Percentiles rank a stretch among this genome's conserved stretches.
Evolutionary conservation across 441 rosid species (phyloP).

Genomic region (Erodium trifolium): DNA sequence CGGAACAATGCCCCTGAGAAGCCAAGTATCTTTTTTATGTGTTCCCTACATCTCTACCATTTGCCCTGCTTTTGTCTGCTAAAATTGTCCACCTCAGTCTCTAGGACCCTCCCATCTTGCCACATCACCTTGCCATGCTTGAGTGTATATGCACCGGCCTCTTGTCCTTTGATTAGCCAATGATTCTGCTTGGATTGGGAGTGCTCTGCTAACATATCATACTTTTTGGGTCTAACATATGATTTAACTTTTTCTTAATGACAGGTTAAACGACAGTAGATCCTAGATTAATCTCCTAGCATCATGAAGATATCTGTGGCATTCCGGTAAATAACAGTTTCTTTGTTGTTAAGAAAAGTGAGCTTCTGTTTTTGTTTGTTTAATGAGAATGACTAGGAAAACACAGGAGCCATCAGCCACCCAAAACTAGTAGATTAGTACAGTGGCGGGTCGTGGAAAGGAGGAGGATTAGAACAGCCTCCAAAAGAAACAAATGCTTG

Average conservation of each 20-base stretch:
- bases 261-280: slow-evolving; percentile 9
- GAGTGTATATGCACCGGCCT: slow-evolving; percentile 21
- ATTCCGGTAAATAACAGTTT: slow-evolving; percentile 34
- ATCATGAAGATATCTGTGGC: slow-evolving; percentile 21
- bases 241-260: slow-evolving; percentile 8
- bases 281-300: background rate
- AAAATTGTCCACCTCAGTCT: slow-evolving; percentile 21
- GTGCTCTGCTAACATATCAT: too few relatives aligned
- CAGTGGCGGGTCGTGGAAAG: slow-evolving; percentile 30
- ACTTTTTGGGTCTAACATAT: slow-evolving; percentile 8
- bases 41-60: slow-evolving; percentile 38
- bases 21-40: slow-evolving; percentile 60
- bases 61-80: slow-evolving; percentile 35
- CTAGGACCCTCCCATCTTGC: slow-evolving; percentile 25
- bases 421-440: slow-evolving; percentile 9
- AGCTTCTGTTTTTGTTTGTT: slow-evolving; percentile 23
- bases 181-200: too few relatives aligned
- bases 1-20: slow-evolving; percentile 52
- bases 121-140: slow-evolving; percentile 31
- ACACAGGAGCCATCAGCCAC: too few relatives aligned
- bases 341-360: slow-evolving; percentile 76
- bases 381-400: slow-evolving; percentile 23
- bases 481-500: slow-evolving; percentile 50
- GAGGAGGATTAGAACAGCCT: slow-evolving; percentile 30
- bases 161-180: background rate